These are phyloP conservation scores for Cnidoscolus chayamansa DNA, from an alignment of 441 rosid genomes.

Conservation along the genomic window DNA sequence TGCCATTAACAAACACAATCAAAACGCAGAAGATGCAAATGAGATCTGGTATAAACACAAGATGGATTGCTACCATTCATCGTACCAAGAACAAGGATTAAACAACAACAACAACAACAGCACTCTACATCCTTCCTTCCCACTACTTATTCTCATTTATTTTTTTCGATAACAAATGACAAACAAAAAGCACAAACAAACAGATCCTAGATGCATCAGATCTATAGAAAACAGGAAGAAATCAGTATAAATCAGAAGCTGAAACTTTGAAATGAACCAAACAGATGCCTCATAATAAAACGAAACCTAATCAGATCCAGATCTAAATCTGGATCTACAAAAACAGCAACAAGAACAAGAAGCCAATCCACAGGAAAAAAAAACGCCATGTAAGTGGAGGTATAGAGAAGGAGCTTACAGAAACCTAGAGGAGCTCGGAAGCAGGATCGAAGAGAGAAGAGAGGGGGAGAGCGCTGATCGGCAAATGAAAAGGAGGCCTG, in stretches of 20 bases:
- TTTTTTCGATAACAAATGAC: background rate
- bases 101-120: too few relatives aligned
- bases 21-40: background rate
- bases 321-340: background rate
- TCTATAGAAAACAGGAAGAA: background rate
- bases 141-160: background rate
- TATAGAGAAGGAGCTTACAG: slow-evolving; percentile 5
- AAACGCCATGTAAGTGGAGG: background rate
- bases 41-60: background rate
- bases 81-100: too few relatives aligned
- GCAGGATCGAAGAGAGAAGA: background rate
- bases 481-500: background rate
- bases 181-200: background rate
- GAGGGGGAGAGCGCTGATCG: background rate
- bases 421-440: background rate
- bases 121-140: background rate
- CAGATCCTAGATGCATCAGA: background rate
- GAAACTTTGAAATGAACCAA: background rate
- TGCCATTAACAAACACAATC: background rate
- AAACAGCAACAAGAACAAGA: background rate
- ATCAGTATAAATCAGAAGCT: background rate
- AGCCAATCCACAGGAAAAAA: too few relatives aligned
- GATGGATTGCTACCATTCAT: too few relatives aligned
- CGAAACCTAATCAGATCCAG: background rate
- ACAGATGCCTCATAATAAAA: background rate